These are phyloP conservation scores for Phyllosticta citriasiana DNA, from an alignment of 2,329 filamentous ascomycete genomes.

Conservation along the genomic window DNA sequence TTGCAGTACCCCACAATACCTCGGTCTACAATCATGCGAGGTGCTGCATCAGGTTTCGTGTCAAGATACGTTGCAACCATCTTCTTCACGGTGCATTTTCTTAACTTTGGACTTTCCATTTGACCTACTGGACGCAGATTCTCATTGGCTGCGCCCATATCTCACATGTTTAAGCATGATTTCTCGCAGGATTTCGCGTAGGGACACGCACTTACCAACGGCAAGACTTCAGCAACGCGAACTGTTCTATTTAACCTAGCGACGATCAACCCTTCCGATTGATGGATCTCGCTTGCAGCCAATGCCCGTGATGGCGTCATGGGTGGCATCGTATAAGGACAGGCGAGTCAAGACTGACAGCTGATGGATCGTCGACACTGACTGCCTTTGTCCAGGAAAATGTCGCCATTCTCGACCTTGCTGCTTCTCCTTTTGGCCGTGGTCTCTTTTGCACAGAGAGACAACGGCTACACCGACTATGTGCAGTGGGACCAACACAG, in stretches of 20 bases:
- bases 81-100: too few relatives aligned
- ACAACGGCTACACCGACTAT: slow-evolving; percentile 37
- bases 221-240: not conserved
- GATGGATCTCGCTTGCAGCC: slow-evolving; percentile 4
- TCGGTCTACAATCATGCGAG: not conserved
- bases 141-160: not conserved
- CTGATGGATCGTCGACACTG: not conserved
- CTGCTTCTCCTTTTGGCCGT: slow-evolving; percentile 1
- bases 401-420: not conserved
- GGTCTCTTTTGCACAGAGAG: slow-evolving; percentile 19
- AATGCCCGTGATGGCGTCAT: slow-evolving; percentile 6
- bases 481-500: slow-evolving; percentile 48
- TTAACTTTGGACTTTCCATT: too few relatives aligned
- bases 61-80: not conserved
- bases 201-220: not conserved
- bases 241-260: not conserved
- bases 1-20: not conserved
- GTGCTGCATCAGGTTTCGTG: not conserved
- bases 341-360: not conserved
- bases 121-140: too few relatives aligned
- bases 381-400: not conserved
- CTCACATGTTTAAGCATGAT: too few relatives aligned
- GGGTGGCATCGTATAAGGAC: not conserved
- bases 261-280: slow-evolving; percentile 3
- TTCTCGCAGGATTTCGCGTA: not conserved